phyloP scores from a whole-genome alignment of 106 monocot species.

The Dendrobium nobile region DNA sequence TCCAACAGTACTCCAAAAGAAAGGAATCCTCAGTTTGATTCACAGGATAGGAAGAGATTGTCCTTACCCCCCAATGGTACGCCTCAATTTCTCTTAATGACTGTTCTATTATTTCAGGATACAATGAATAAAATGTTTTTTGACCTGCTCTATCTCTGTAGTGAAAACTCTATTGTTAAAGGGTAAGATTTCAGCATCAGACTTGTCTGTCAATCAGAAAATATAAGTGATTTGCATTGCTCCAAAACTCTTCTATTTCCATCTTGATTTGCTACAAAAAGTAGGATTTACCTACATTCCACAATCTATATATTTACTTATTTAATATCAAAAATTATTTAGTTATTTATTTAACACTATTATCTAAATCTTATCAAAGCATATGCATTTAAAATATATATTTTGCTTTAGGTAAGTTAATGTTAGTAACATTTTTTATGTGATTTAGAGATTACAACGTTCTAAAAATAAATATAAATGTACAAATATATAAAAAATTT shows the following conservation, averaged over 20 bases:
- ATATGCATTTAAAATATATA: background rate
- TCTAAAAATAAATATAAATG: background rate
- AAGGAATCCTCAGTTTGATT: constrained; percentile 35
- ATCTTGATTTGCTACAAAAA: background rate
- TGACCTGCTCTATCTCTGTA: background rate
- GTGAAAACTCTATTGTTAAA: background rate
- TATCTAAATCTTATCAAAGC: background rate
- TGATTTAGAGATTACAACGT: too few species aligned
- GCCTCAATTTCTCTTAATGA: background rate
- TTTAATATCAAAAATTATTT: too few species aligned
- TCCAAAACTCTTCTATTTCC: background rate
- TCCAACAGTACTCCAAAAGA: constrained; percentile 70
- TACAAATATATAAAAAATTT: background rate
- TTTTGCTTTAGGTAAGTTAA: background rate
- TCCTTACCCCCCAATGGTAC: constrained; percentile 57
- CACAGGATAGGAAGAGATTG: constrained; percentile 54
- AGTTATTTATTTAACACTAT: too few species aligned
- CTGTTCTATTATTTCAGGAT: too few species aligned
- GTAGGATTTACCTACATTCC: background rate
- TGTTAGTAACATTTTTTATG: too few species aligned
- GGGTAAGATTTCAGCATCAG: background rate
- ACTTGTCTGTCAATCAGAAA: background rate
- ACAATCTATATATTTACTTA: background rate
- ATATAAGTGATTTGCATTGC: background rate
- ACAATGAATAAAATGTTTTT: background rate